These are phyloP conservation scores for Epichloe amarillans DNA, from an alignment of 2,329 filamentous ascomycete species.

Conservation along the genomic window DNA sequence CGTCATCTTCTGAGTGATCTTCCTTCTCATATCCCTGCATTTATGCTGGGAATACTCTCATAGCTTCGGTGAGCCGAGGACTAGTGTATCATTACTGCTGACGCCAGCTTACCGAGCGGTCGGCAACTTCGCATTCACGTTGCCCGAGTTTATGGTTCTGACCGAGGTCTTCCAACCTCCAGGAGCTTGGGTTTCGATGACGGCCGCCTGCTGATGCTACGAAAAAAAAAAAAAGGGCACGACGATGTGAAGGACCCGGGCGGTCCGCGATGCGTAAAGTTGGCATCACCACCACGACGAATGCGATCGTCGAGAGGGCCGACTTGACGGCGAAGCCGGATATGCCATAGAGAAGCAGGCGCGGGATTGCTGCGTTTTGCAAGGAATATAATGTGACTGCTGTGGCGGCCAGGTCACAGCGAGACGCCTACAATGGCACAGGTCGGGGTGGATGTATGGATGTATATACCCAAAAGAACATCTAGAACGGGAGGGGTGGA, in stretches of 20 bases:
- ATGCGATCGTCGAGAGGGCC: not conserved
- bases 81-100: not conserved
- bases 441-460: not conserved
- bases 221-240: no score
- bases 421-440: not conserved
- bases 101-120: not conserved
- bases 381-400: not conserved
- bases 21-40: not conserved
- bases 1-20: not conserved
- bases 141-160: not conserved
- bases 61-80: conserved; percentile 5
- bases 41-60: not conserved
- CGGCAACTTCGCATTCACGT: not conserved
- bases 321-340: not conserved
- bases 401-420: not conserved
- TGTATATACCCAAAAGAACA: conserved; percentile 4
- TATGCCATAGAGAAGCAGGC: not conserved
- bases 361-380: not conserved
- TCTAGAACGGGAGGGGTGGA: conserved; percentile 1
- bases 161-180: not conserved
- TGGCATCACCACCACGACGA: no score
- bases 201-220: no score
- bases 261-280: no score
- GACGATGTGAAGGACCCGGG: no score
- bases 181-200: not conserved